Base-by-base conservation (phyloP, 129 eudicot genomes). In the Heracleum sosnowskyi region DNA sequence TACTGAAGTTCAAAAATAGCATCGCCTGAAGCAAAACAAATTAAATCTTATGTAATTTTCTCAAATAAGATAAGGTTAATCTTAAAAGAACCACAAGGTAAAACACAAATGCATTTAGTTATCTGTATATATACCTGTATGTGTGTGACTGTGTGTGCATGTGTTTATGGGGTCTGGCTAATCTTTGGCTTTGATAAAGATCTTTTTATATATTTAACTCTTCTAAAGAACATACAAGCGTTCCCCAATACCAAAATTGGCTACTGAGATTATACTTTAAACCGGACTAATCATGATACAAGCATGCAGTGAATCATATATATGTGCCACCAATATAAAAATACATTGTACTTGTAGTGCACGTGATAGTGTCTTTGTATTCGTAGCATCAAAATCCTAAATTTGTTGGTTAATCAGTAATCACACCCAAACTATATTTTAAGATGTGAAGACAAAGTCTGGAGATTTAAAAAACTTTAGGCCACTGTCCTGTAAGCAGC, bases 1-100 rank as follows among this genome's bases (percentile, higher is more conserved):
- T 80, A 82, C 84, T 84, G 82, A 83, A 88, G 91, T 90, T 88
- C 81, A 88, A 76, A 47, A 92, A 83, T 63, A 92, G 83, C 86
- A 86, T 82, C 36, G 89, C 93, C 97, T 92, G 81, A 47, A 20
- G 78, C 79, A 28, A 68, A 47, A 45, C 28, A 53, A 75, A 45
- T 29, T n/a, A 60, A 41, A 31, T 55, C 24, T 34, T n/a, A 49
- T 31, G 31, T 28, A 31, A 63, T 28, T 29, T 63, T 7, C 24
- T 11, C 20, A 26, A 26, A 63, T 2, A n/a, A n/a, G 17, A n/a
- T 24, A 11, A 73, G 11, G 42, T 0, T 63, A 7, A 11, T 24
- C 53, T 73, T 46, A 1, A 11, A 46, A n/a, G 44, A 12, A 22
- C 46, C 76, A 11, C 5, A 22, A 36, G 17, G 36, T 63, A 24